A percentile compares a stretch with the other conserved stretches of the same genome.
Evolutionary conservation across 2,329 filamentous ascomycete species (phyloP).

Genomic region (Cordyceps militaris): DNA sequence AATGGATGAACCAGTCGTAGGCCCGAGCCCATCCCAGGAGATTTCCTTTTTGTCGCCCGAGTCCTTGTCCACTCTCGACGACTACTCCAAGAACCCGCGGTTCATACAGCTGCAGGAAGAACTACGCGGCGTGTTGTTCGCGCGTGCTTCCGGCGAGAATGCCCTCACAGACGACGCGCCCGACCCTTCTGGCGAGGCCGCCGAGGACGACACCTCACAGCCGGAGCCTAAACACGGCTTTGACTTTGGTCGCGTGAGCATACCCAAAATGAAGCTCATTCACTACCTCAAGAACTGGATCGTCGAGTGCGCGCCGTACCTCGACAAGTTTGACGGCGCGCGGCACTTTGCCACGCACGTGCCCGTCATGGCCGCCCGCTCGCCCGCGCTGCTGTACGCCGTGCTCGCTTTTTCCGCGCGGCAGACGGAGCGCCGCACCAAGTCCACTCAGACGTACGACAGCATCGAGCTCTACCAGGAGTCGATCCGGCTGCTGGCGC

Average conservation of each 20-base stretch:
- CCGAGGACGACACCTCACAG: constrained; percentile 4
- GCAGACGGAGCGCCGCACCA: constrained; percentile 43
- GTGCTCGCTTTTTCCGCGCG: constrained; percentile 47
- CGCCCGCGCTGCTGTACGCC: constrained; percentile 39
- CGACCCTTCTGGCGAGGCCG: constrained; percentile 10
- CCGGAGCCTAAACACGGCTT: constrained; percentile 18
- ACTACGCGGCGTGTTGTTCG: constrained; percentile 35
- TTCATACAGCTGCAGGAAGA: constrained; percentile 40
- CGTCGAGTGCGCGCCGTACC: constrained; percentile 38
- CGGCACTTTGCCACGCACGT: constrained; percentile 46
- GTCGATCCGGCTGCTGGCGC: constrained; percentile 37
- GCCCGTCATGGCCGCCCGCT: constrained; percentile 39
- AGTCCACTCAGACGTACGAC: constrained; percentile 39
- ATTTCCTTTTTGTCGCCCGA: constrained; percentile 11
- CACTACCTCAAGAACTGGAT: constrained; percentile 43
- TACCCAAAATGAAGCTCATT: constrained; percentile 21
- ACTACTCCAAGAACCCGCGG: constrained; percentile 30
- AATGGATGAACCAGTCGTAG: constrained; percentile 1
- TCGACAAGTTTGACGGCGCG: constrained; percentile 50
- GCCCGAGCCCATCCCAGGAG: background rate
- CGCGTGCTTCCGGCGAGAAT: constrained; percentile 21
- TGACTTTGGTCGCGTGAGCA: constrained; percentile 22
- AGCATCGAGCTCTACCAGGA: constrained; percentile 48
- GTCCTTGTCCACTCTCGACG: constrained; percentile 23
- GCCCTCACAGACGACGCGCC: constrained; percentile 24